Conservation (phyloP, 192 early-diverging fungal genomes). For the Coemansia asiatica region DNA sequence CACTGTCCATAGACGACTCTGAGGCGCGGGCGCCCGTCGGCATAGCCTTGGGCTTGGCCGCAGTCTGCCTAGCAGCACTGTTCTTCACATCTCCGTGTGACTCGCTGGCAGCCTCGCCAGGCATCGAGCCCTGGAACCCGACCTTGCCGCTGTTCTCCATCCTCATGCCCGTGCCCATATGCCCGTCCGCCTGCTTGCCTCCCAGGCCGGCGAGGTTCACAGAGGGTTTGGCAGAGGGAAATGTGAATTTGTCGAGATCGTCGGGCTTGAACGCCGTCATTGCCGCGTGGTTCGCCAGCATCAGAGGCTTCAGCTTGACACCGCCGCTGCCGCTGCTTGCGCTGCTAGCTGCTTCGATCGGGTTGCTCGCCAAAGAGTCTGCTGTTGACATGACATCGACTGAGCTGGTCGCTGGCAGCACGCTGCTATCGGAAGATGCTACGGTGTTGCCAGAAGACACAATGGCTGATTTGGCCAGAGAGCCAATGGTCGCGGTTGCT, state of each 20-base stretch:
- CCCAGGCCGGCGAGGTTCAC: constrained; percentile 37
- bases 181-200: background rate
- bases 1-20: background rate
- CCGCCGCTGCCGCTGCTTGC: background rate
- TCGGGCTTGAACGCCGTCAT: constrained; percentile 45
- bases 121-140: constrained; percentile 14
- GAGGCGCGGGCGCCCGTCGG: background rate
- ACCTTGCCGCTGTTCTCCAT: constrained; percentile 5
- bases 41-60: background rate
- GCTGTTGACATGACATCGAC: background rate
- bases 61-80: background rate
- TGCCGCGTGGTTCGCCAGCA: constrained; percentile 29
- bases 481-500: background rate
- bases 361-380: background rate
- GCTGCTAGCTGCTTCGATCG: background rate
- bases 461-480: background rate
- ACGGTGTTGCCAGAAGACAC: background rate
- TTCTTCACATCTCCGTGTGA: background rate
- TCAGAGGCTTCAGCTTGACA: constrained; percentile 22
- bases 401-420: constrained; percentile 5
- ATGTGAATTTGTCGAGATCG: constrained; percentile 51
- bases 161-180: background rate
- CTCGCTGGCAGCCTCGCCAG: background rate
- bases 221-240: constrained; percentile 32
- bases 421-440: background rate